These are phyloP conservation scores for Rubia peregrina DNA, from an alignment of 305 asterid genomes.

Conservation along the genomic window DNA sequence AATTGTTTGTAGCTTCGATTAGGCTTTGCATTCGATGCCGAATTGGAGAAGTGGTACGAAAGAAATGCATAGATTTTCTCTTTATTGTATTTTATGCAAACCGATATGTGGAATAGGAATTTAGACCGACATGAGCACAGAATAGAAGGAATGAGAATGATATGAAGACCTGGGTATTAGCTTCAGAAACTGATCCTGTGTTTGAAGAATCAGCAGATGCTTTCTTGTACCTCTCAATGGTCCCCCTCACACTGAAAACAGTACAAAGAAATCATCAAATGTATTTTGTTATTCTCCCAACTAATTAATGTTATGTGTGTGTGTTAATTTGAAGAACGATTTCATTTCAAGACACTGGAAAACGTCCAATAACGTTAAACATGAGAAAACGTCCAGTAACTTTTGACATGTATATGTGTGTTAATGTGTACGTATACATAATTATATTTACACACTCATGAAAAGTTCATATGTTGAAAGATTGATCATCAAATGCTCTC, in stretches of 20 bases:
- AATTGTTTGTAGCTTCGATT: background rate
- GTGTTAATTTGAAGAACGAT: background rate
- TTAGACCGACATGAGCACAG: background rate
- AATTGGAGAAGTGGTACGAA: background rate
- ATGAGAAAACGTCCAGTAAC: background rate
- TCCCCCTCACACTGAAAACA: conserved; percentile 56
- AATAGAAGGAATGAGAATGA: background rate
- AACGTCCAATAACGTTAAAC: background rate
- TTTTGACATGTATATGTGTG: too few relatives aligned
- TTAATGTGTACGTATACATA: background rate
- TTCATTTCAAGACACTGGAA: background rate
- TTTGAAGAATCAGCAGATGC: conserved; percentile 51
- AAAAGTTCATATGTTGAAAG: background rate
- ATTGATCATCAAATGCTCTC: background rate
- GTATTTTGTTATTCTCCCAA: too few relatives aligned
- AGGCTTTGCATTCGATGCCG: background rate
- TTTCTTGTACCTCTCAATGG: conserved; percentile 78
- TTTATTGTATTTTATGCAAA: too few relatives aligned
- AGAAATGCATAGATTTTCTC: background rate
- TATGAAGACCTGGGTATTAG: conserved; percentile 52
- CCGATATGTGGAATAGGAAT: too few relatives aligned
- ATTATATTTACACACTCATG: background rate
- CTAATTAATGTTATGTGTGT: too few relatives aligned
- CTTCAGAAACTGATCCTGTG: conserved; percentile 62
- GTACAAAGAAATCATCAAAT: background rate